Conservation (phyloP, 805 yeast genomes). For the Candida maesae region DNA sequence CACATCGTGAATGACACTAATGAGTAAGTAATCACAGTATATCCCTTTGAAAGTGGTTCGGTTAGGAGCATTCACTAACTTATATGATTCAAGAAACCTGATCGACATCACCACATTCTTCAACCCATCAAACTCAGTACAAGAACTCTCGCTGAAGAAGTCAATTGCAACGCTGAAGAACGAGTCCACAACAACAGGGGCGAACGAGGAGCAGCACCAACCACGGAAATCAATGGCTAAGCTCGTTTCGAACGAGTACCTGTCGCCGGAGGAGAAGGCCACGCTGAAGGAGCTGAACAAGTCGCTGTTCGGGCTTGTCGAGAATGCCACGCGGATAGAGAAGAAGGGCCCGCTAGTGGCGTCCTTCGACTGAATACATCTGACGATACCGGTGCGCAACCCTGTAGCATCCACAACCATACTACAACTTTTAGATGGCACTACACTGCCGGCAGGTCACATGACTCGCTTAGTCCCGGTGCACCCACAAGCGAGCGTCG, state of each 20-base stretch:
- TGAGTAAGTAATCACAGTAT: slow-evolving; percentile 17
- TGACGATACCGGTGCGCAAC: too few relatives aligned
- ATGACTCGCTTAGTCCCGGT: too few relatives aligned
- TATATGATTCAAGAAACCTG: slow-evolving; percentile 10
- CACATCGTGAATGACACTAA: slow-evolving; percentile 41
- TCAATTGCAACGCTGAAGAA: slow-evolving; percentile 15
- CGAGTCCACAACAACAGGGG: slow-evolving; percentile 4
- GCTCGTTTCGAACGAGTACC: slow-evolving; percentile 11
- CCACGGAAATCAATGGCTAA: slow-evolving; percentile 9
- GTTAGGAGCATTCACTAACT: too few relatives aligned
- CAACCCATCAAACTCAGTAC: slow-evolving; percentile 11
- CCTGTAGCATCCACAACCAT: too few relatives aligned
- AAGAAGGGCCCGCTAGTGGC: slow-evolving; percentile 23
- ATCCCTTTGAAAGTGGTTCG: too few relatives aligned
- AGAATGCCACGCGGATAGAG: slow-evolving; percentile 11
- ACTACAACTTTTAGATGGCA: too few relatives aligned
- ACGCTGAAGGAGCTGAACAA: slow-evolving; percentile 13
- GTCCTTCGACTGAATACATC: slow-evolving; percentile 15
- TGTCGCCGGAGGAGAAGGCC: slow-evolving; percentile 16
- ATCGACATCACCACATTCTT: slow-evolving; percentile 26
- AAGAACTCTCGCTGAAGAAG: slow-evolving; percentile 13
- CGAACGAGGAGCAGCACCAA: slow-evolving; percentile 1
- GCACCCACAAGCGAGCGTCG: too few relatives aligned
- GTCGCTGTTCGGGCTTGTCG: slow-evolving; percentile 13
- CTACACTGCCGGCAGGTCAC: too few relatives aligned